phyloP scores from a whole-genome alignment of 2,329 filamentous ascomycete species.

The Rutstroemia sp. region DNA sequence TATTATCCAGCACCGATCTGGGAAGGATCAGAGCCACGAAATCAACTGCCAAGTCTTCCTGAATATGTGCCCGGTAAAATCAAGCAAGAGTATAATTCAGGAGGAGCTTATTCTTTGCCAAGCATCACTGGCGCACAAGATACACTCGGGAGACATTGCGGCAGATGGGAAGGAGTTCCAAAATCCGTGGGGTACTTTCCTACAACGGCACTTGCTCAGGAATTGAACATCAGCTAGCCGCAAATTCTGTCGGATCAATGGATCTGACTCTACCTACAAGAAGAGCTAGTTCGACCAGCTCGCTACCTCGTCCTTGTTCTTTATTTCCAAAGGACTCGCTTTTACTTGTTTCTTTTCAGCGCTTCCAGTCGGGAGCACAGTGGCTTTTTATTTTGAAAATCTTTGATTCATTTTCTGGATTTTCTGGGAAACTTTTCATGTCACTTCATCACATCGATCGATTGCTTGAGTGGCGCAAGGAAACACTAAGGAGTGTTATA shows the following conservation, averaged over 20 bases:
- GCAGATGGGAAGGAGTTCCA: constrained; percentile 27
- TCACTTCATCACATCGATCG: no score
- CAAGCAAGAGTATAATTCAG: constrained; percentile 23
- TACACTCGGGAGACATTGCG: constrained; percentile 22
- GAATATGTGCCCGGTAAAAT: constrained; percentile 22
- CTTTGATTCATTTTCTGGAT: no score
- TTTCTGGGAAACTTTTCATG: no score
- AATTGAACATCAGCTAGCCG: constrained; percentile 25
- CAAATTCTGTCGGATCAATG: background rate
- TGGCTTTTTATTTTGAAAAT: no score
- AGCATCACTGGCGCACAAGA: constrained; percentile 21
- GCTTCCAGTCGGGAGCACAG: no score
- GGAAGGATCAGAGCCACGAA: constrained; percentile 24
- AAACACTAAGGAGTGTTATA: no score
- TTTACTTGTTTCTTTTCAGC: no score
- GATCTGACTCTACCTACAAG: background rate
- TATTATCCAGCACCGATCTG: constrained; percentile 28
- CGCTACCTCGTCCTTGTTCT: no score
- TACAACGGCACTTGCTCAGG: constrained; percentile 22
- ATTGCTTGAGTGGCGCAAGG: no score
- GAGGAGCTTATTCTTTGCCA: constrained; percentile 20
- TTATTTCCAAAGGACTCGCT: no score
- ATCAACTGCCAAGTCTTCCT: constrained; percentile 21
- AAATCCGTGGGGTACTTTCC: constrained; percentile 28
- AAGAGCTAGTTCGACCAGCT: no score